Evolutionary conservation across 2,329 filamentous ascomycete species (phyloP), one percentile per base, ranked within the genome.

Genomic region (Capronia americana): DNA sequence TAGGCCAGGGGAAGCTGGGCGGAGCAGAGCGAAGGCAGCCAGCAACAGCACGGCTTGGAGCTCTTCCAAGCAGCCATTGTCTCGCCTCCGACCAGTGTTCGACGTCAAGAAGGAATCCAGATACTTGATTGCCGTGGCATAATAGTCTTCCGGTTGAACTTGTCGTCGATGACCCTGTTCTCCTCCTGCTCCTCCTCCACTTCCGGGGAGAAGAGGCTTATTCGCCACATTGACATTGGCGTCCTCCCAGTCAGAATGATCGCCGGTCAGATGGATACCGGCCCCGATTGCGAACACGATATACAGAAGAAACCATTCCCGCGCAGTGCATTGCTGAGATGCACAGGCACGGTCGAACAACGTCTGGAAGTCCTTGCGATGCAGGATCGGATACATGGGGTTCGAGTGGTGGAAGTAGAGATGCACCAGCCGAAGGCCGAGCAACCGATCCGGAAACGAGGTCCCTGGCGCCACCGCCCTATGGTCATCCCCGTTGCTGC

Each of bases 351-450:
- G 41, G 41, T 46, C 41, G 41, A 46, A 46, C 41, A 46, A 46
- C 2, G 3, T 46, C 41, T 6, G 41, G n/a, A 46, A 46, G 41
- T 46, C 41, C 41, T 46, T 46, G 12, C 41, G 41, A 6, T 46
- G 41, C 6, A 46, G 41, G 41, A 46, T 46, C n/a, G 41, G 41
- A 46, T 46, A 46, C 41, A 46, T 46, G 12, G 41, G 41, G 41
- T 46, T 46, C 41, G 41, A 46, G 41, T 46, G 41, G n/a, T 46
- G 41, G 41, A 46, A 46, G 41, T 46, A 46, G 41, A 46, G 41
- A 46, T 46, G 41, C n/a, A 46, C 41, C 41, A 46, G 41, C 41
- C n/a, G 2, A 6, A 46, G 41, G 41, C 41, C 41, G 41, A 46
- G 41, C 41, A 46, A 7, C 7, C 41, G 41, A 46, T 46, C 41